Base-by-base conservation (phyloP, 2,329 filamentous ascomycete species). In the Fusarium avenaceum region DNA sequence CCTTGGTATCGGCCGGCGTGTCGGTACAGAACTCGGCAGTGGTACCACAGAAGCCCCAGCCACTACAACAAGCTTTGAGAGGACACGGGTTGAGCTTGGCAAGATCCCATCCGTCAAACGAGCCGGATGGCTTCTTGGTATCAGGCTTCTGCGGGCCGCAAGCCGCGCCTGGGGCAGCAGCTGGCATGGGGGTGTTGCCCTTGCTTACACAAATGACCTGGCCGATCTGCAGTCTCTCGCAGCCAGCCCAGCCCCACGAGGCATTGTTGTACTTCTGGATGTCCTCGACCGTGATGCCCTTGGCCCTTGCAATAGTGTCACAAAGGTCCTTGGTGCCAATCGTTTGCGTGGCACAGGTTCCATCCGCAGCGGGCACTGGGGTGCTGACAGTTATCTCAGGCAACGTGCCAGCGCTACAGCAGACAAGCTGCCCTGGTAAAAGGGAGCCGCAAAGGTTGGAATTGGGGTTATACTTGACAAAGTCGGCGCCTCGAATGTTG, bases 311-410 rank as follows among this genome's bases (percentile, higher is more conserved):
- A 45, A 69, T 81, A 85, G 28, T 33, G 72, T 40, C 14, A 17
- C 40, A 53, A 11, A 11, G 19, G 13, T 84, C 82, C 3, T 62
- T 64, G 0, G 49, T 30, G 19, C 76, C 38, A 17, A 83, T 67
- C 7, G 63, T 69, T 61, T 83, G 78, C 1, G 74, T 72, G 4
- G 72, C 63, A 65, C 83, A 85, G 6, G 75, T 71, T 3, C 81
- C 80, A 39, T 72, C 66, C 9, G 49, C 33, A 22, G 62, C 42
- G 43, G 67, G 40, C 6, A 56, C 47, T 7, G 67, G 63, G 11
- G 22, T 44, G 15, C 65, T 19, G 50, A 70, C 63, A 4, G 67
- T 64, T 1, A 71, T 28, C 2, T 70, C 63, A 4, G 67, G 66
- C 1, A 71, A 30, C 2, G 42, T 55, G 1, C 74, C 78, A 3